Evolutionary conservation across 2,329 filamentous ascomycete genomes (phyloP), one percentile per base, ranked within the genome.

Genomic region (Trichophyton schoenleinii): DNA sequence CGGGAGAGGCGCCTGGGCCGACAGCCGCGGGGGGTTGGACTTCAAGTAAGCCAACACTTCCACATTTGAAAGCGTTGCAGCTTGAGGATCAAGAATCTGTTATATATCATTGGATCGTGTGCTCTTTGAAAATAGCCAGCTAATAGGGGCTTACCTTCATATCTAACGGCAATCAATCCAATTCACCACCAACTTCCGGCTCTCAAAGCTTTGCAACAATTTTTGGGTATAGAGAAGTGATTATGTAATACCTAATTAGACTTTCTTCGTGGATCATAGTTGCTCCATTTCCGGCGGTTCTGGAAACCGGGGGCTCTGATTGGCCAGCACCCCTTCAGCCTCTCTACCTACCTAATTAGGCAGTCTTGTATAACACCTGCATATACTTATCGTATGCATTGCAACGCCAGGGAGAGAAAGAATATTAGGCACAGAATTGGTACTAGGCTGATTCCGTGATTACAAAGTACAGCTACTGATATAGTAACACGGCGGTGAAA

Each of bases 1-100:
- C 42, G 71, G 70, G 55, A 74, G 72, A 20, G 72, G 69, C 61
- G 73, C 73, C 3, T 44, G 41, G 4, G 75, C 71, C 9, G 73
- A 70, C 59, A 71, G 69, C 64, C 75, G 72, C 42, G 75, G 74
- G 25, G 75, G 75, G 60, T 76, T 74, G 25, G 70, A 64, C 13
- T 71, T 72, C 41, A 77, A 64, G 62, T 77, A 74, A 20, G 73
- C 69, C 42, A 77, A 68, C 55, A 78, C 75, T 70, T 78, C 76
- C 28, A 74, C 68, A 64, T 76, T 78, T 58, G 74, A 75, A 58
- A 78, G 69, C 31, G 72, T 69, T n/a, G 75, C 75, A 38, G 72
- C 70, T 69, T 77, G 75, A 53, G 75, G 74, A 64, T 78, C 75
- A 61, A 77, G 70, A 36, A 78, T 72, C 75, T 77, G 57, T 57